Conservation (phyloP, 441 rosid genomes). For the Populus hybrid region DNA sequence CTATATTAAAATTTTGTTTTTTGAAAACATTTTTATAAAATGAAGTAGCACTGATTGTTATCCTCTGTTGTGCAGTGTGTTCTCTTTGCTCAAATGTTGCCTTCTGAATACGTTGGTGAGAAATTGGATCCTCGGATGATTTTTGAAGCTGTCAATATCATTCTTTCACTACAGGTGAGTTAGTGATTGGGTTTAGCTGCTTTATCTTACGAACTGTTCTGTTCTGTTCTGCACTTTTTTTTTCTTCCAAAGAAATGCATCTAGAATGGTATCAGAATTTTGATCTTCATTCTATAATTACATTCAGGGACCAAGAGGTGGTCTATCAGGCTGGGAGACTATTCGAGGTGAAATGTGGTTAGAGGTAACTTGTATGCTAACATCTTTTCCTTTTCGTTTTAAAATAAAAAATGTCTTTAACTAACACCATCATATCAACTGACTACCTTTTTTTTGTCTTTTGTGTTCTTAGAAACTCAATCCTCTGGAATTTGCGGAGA, state of each 20-base stretch:
- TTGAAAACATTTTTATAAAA: not conserved
- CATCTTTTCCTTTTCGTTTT: not conserved
- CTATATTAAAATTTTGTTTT: not conserved
- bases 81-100: constrained; percentile 33
- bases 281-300: not conserved
- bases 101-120: constrained; percentile 39
- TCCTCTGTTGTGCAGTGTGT: constrained; percentile 28
- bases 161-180: constrained; percentile 43
- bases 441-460: not conserved
- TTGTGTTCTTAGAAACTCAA: not conserved
- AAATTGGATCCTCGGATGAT: constrained; percentile 32
- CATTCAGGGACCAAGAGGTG: not conserved
- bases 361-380: not conserved
- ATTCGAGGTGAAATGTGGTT: not conserved
- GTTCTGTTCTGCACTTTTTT: no score
- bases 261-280: no score
- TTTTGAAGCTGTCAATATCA: constrained; percentile 38
- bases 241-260: not conserved
- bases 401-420: not conserved
- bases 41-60: not conserved
- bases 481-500: constrained; percentile 21
- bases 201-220: not conserved
- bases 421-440: not conserved
- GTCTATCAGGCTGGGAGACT: not conserved
- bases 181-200: not conserved